Conservation (phyloP, 768 basidiomycete genomes). For the Tricholoma furcatifolium region DNA sequence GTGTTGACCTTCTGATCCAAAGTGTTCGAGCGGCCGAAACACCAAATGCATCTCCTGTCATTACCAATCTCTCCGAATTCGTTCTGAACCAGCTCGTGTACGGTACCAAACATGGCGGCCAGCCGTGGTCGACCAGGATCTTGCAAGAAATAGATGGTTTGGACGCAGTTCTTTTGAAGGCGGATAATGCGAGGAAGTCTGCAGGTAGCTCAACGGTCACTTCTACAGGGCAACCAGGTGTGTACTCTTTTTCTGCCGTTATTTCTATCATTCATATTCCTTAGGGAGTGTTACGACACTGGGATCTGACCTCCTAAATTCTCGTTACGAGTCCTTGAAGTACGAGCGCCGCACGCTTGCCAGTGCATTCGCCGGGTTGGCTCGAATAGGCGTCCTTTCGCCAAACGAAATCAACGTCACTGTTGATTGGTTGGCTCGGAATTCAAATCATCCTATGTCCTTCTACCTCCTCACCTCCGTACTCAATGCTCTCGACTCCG, state of each 20-base stretch:
- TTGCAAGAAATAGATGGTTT: constrained; percentile 65
- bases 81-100: constrained; percentile 34
- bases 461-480: constrained; percentile 67
- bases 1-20: constrained; percentile 66
- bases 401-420: constrained; percentile 59
- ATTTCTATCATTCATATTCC: background rate
- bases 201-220: constrained; percentile 61
- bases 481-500: constrained; percentile 65
- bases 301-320: constrained; percentile 64
- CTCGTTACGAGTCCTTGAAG: constrained; percentile 70
- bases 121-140: constrained; percentile 33
- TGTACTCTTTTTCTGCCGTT: constrained; percentile 13
- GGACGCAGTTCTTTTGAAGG: constrained; percentile 49
- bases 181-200: constrained; percentile 57
- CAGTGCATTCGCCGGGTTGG: constrained; percentile 59
- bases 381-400: constrained; percentile 60
- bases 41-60: constrained; percentile 45
- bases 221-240: constrained; percentile 53
- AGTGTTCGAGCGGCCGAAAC: constrained; percentile 49
- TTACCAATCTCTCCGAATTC: constrained; percentile 55
- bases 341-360: constrained; percentile 72
- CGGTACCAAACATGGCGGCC: constrained; percentile 24
- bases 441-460: constrained; percentile 66
- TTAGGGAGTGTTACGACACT: constrained; percentile 45
- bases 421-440: constrained; percentile 68